Evolutionary conservation across 768 basidiomycete genomes (phyloP).

Genomic region (Psilocybe sp.): DNA sequence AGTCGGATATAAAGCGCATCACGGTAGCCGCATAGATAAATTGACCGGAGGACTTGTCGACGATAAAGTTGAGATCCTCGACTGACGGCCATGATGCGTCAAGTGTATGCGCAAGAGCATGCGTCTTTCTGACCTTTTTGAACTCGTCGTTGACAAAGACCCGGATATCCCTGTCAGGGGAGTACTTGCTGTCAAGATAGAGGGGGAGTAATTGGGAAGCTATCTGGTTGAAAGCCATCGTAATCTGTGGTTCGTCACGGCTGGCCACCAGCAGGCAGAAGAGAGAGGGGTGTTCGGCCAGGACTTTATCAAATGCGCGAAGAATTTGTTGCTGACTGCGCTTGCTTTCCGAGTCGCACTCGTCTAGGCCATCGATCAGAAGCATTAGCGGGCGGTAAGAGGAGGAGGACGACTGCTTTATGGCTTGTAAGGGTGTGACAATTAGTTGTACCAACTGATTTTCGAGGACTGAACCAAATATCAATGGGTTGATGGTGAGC

Average conservation of each 20-base stretch:
- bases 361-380: constrained; percentile 3
- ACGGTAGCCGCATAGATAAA: constrained; percentile 4
- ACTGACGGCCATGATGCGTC: background rate
- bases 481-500: too few relatives aligned
- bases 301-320: background rate
- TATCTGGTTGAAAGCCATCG: background rate
- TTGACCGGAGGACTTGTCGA: constrained; percentile 1
- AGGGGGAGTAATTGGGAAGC: background rate
- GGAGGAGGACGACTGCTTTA: background rate
- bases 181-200: background rate
- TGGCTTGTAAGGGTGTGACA: background rate
- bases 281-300: background rate
- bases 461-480: background rate
- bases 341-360: background rate
- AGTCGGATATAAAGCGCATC: background rate
- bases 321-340: background rate
- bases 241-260: background rate
- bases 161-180: background rate
- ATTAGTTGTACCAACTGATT: background rate
- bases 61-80: background rate
- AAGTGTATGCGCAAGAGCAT: background rate
- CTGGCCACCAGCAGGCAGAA: constrained; percentile 2
- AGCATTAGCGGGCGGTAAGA: too few relatives aligned
- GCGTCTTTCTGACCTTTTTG: background rate
- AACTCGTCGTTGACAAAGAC: background rate